A percentile compares a stretch with the other conserved stretches of the same genome.
These are phyloP conservation scores for Paramecium sexaurelia DNA, from an alignment of 73 alveolate species.

Conservation along the genomic window DNA sequence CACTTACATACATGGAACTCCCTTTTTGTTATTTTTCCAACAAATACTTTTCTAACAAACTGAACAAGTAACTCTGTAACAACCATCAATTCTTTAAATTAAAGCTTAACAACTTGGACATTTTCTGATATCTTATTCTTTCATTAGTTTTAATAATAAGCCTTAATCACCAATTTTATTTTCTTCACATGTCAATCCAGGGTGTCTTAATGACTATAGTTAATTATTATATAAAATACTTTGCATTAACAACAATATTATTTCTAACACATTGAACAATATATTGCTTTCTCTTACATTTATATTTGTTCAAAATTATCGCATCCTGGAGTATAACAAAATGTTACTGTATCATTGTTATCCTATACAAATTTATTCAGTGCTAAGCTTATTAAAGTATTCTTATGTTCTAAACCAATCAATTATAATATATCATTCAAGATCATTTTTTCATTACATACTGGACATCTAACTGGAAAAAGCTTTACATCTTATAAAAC, in stretches of 20 bases:
- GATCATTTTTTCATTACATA: neutral
- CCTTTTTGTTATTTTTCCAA: neutral
- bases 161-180: slow-evolving; percentile 10
- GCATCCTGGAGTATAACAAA: slow-evolving; percentile 2
- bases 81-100: neutral
- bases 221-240: neutral
- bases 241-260: slow-evolving; percentile 40
- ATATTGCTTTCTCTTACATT: neutral
- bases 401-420: neutral
- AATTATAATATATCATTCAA: neutral
- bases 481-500: neutral
- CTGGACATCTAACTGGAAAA: slow-evolving; percentile 33
- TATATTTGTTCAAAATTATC: neutral
- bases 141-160: neutral
- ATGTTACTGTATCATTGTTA: neutral
- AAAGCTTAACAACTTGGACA: slow-evolving; percentile 47
- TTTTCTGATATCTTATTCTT: slow-evolving; percentile 37
- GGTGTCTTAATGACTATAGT: neutral
- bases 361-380: slow-evolving; percentile 40
- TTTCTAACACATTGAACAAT: slow-evolving; percentile 11
- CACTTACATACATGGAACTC: slow-evolving; percentile 2
- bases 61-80: slow-evolving; percentile 40
- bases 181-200: slow-evolving; percentile 53
- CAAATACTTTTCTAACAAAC: neutral
- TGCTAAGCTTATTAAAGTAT: neutral